Base-by-base conservation (phyloP, 352 stramenopile species). In the Pelagophyceae sp. region DNA sequence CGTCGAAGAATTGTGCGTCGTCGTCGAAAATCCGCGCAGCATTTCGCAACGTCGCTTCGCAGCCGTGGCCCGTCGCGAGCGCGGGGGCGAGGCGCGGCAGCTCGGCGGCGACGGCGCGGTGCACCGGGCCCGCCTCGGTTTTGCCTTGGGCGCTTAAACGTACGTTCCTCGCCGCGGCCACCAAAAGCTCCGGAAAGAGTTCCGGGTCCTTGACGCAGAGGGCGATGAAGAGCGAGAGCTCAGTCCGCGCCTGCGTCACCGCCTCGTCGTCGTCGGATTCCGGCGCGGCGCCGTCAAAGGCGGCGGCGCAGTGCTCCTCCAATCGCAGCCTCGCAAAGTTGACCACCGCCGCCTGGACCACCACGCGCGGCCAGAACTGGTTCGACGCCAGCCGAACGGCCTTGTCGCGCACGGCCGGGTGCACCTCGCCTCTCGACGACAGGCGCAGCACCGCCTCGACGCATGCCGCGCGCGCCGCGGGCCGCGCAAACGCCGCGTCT, bases 361-460 rank as follows among this genome's bases (percentile, higher is more conserved):
- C 67, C 15, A 74, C 67, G 67, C 25, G 17, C 20, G 67, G 0
- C 33, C 11, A 74, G 2, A 74, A n/a, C 35, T 58, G 35, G 67
- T 74, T 74, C 67, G 67, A 58, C 35, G 67, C 67, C 0, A 74
- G 67, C 35, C 67, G 67, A 11, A 74, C 67, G 67, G 67, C 67
- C 37, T 74, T 74, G 17, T 74, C 67, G 2, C 67, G 33, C 67
- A 74, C 67, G 23, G 20, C 67, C 15, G 33, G 2, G 17, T 5
- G 1, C 17, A 58, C 67, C 15, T 50, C 67, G 11, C 5, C 20
- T 3, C 67, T 33, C 35, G 17, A 19, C 35, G 67, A 60, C 35
- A 74, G 67, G 15, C 29, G 5, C 35, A 74, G 37, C 0, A 5
- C 31, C 20, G 17, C 17, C 35, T 19, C 27, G 20, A 58, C 15